These are phyloP conservation scores for Saxispiralis lemnorum DNA, from an alignment of 495 filamentous ascomycete species.

Conservation along the genomic window DNA sequence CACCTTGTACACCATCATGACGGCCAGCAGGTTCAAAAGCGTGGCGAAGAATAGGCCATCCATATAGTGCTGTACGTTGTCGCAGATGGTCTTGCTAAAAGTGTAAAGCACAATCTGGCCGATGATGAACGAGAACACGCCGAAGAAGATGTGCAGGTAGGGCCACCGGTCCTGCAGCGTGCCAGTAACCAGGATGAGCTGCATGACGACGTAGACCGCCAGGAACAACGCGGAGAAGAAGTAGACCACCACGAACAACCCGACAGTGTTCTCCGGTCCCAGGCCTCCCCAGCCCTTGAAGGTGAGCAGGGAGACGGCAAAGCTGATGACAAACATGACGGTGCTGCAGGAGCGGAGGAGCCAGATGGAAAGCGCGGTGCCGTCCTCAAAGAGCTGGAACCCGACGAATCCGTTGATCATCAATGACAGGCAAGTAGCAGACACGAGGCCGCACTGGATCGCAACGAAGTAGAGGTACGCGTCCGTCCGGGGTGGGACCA, in stretches of 20 bases:
- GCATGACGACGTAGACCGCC: slow-evolving; percentile 70
- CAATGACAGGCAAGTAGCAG: slow-evolving; percentile 72
- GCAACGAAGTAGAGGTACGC: slow-evolving; percentile 85
- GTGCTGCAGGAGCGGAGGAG: slow-evolving; percentile 61
- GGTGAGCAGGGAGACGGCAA: slow-evolving; percentile 72
- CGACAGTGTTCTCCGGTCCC: slow-evolving; percentile 65
- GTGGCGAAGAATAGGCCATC: slow-evolving; percentile 93
- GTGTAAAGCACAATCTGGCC: slow-evolving; percentile 89
- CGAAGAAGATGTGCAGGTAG: slow-evolving; percentile 81
- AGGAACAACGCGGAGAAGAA: slow-evolving; percentile 76
- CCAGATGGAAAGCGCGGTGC: slow-evolving; percentile 90
- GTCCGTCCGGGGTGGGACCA: slow-evolving; percentile 61
- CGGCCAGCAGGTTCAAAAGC: slow-evolving; percentile 77
- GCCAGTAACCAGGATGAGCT: slow-evolving; percentile 70
- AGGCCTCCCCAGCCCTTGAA: slow-evolving; percentile 87
- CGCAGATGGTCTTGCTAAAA: slow-evolving; percentile 72
- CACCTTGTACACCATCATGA: slow-evolving; percentile 99
- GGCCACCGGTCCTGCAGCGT: slow-evolving; percentile 95
- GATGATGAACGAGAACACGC: slow-evolving; percentile 75
- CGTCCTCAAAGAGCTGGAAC: slow-evolving; percentile 97
- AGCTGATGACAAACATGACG: slow-evolving; percentile 71
- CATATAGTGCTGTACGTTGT: slow-evolving; percentile 73
- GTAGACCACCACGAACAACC: slow-evolving; percentile 85
- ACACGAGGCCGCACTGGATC: slow-evolving; percentile 75
- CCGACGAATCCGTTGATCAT: slow-evolving; percentile 97